Evolutionary conservation across 2,329 filamentous ascomycete genomes (phyloP).

Genomic region (Acrodontium crateriforme): DNA sequence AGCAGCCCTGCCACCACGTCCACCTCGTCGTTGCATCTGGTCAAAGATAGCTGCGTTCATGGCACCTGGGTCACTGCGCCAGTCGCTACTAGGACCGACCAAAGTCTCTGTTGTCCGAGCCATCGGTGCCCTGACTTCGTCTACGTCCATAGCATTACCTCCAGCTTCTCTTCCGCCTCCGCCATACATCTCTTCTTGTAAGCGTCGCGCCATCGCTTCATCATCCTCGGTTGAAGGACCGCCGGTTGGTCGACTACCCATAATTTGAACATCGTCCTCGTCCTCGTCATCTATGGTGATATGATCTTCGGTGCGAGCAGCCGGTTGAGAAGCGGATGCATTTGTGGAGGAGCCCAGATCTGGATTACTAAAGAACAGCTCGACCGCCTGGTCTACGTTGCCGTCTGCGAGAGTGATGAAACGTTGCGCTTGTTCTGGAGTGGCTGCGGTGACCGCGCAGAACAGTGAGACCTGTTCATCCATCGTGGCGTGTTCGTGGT

Average conservation of each 20-base stretch:
- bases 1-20: slow-evolving; percentile 9
- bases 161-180: slow-evolving; percentile 28
- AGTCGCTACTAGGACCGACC: slow-evolving; percentile 54
- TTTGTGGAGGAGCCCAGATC: slow-evolving; percentile 29
- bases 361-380: slow-evolving; percentile 78
- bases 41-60: slow-evolving; percentile 50
- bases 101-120: slow-evolving; percentile 83
- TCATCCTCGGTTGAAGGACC: slow-evolving; percentile 55
- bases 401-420: slow-evolving; percentile 77
- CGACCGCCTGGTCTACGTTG: slow-evolving; percentile 72
- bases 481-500: slow-evolving; percentile 8
- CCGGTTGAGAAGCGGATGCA: slow-evolving; percentile 21
- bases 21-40: slow-evolving; percentile 34
- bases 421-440: slow-evolving; percentile 58
- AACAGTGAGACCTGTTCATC: slow-evolving; percentile 62
- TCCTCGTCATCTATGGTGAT: slow-evolving; percentile 70
- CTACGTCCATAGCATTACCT: slow-evolving; percentile 29
- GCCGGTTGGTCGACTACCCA: slow-evolving; percentile 12
- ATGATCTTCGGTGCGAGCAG: slow-evolving; percentile 32
- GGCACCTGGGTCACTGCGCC: slow-evolving; percentile 37
- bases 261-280: slow-evolving; percentile 30
- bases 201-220: slow-evolving; percentile 75
- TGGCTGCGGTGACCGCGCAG: slow-evolving; percentile 64
- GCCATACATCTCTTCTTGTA: slow-evolving; percentile 84
- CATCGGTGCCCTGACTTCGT: slow-evolving; percentile 76